Evolutionary conservation across 1,284 basidiomycete species (phyloP).

Genomic region (Pseudozyma thailandica): DNA sequence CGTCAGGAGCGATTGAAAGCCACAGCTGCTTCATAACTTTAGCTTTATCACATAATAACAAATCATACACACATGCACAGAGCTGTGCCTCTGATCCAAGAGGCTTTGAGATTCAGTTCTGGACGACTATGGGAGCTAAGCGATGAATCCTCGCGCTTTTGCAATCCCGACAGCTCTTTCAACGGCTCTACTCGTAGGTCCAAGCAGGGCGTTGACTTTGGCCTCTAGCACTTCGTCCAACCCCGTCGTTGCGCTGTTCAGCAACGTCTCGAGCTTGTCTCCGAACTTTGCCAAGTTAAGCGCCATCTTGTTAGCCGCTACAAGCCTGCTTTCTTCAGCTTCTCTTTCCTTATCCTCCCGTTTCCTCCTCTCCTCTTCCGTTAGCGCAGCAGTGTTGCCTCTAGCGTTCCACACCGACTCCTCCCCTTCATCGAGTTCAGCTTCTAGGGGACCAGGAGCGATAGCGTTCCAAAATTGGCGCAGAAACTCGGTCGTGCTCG

Average conservation of each 20-base stretch:
- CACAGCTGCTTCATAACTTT: background rate
- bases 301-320: slow-evolving; percentile 31
- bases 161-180: slow-evolving; percentile 19
- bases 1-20: slow-evolving; percentile 38
- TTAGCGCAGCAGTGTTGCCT: background rate
- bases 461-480: slow-evolving; percentile 93
- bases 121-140: background rate
- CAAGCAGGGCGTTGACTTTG: slow-evolving; percentile 8
- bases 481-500: slow-evolving; percentile 92
- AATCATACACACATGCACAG: background rate
- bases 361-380: slow-evolving; percentile 9
- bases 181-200: slow-evolving; percentile 19
- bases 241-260: slow-evolving; percentile 5
- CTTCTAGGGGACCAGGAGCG: slow-evolving; percentile 72
- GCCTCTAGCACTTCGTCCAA: slow-evolving; percentile 21
- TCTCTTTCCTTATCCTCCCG: slow-evolving; percentile 18
- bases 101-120: background rate
- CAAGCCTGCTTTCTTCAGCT: slow-evolving; percentile 17
- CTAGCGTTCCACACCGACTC: slow-evolving; percentile 7
- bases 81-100: background rate
- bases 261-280: slow-evolving; percentile 6
- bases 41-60: too few species aligned
- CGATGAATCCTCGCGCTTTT: slow-evolving; percentile 5
- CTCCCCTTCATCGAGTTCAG: background rate
- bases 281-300: slow-evolving; percentile 22